Conservation (phyloP, 805 yeast species). For the Starmera pachycereana region DNA sequence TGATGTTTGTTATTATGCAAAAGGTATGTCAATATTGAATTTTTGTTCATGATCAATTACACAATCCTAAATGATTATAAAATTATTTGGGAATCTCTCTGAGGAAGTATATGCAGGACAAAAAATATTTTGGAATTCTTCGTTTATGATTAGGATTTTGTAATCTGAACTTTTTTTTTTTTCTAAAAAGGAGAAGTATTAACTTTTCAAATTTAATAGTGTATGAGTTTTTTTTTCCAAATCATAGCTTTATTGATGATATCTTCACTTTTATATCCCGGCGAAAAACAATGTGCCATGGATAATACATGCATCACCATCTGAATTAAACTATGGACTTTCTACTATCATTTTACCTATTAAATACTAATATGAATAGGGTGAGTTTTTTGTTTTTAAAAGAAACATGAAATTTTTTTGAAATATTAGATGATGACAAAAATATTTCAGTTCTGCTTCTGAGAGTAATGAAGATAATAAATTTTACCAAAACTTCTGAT, state of each 20-base stretch:
- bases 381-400: constrained; percentile 4
- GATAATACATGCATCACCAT: constrained; percentile 97
- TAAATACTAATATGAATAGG: neutral
- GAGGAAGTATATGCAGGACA: constrained; percentile 78
- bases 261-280: constrained; percentile 25
- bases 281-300: constrained; percentile 64
- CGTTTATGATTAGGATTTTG: constrained; percentile 47
- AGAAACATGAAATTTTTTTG: neutral
- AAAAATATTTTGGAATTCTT: constrained; percentile 56
- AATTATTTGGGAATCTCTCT: constrained; percentile 30
- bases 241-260: constrained; percentile 11
- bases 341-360: constrained; percentile 1
- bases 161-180: constrained; percentile 2
- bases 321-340: constrained; percentile 40
- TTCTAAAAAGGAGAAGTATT: constrained; percentile 2
- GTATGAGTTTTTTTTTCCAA: neutral
- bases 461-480: constrained; percentile 75
- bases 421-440: constrained; percentile 47
- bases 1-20: no score
- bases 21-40: neutral
- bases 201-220: constrained; percentile 3
- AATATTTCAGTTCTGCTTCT: constrained; percentile 93
- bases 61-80: constrained; percentile 22
- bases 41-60: neutral
- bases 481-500: constrained; percentile 47